A percentile compares a stretch with the other conserved stretches of the same genome.
Evolutionary conservation across 805 yeast genomes (phyloP).

Genomic region (Cyberlindnera saturnus): DNA sequence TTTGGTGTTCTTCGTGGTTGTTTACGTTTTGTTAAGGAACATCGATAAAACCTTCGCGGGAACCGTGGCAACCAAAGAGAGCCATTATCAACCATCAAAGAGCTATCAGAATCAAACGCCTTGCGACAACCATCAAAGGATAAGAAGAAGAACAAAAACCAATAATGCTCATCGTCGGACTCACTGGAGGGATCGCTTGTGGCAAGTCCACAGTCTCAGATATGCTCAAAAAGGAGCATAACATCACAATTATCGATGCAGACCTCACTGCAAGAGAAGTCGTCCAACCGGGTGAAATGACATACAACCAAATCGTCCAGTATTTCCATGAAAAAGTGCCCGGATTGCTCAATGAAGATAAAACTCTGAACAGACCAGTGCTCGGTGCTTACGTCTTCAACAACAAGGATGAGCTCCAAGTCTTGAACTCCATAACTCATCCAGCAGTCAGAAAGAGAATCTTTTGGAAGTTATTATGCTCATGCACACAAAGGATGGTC

Average conservation of each 20-base stretch:
- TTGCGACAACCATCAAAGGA: background rate
- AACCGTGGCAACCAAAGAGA: too few species aligned
- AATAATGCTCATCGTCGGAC: conserved; percentile 79
- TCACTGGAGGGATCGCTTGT: conserved; percentile 98
- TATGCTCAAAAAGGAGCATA: conserved; percentile 43
- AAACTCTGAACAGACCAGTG: conserved; percentile 57
- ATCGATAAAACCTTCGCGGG: too few species aligned
- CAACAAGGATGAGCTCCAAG: conserved; percentile 48
- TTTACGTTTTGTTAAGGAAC: too few species aligned
- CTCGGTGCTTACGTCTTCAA: conserved; percentile 78
- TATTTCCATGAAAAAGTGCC: conserved; percentile 54
- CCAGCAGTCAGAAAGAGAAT: conserved; percentile 74
- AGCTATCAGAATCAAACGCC: too few species aligned
- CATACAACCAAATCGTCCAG: conserved; percentile 57
- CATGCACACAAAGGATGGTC: conserved; percentile 37
- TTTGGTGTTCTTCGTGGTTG: background rate
- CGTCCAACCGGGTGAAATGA: conserved; percentile 72
- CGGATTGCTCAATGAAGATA: conserved; percentile 32
- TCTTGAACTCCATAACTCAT: conserved; percentile 74
- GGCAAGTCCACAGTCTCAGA: conserved; percentile 90
- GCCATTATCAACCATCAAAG: too few species aligned
- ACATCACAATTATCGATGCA: conserved; percentile 73
- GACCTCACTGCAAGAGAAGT: conserved; percentile 83
- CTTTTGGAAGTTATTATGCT: conserved; percentile 31
- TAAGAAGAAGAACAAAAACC: background rate